These are phyloP conservation scores for Rhytidiadelphus loreus DNA, from an alignment of 225 moss, liverwort and hornwort genomes.

Conservation along the genomic window DNA sequence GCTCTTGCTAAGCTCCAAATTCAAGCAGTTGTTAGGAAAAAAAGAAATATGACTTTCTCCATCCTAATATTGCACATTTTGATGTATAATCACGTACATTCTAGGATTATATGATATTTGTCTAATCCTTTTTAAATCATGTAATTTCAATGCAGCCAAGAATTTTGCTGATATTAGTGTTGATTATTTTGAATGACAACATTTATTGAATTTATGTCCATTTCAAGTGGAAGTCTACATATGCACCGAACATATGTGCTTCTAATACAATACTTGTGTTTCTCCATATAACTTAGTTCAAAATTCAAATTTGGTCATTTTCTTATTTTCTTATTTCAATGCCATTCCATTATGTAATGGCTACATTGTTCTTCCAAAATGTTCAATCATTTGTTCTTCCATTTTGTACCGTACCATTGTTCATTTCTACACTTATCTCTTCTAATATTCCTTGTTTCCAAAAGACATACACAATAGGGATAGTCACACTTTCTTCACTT, in stretches of 20 bases:
- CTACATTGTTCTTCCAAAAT: too few species aligned
- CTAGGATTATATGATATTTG: not conserved
- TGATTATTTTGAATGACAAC: not conserved
- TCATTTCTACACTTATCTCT: too few species aligned
- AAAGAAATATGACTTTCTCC: accelerated
- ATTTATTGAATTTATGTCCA: not conserved
- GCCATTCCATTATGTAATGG: accelerated
- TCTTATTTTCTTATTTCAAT: too few species aligned
- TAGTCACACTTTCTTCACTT: too few species aligned
- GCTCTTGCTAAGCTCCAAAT: not conserved
- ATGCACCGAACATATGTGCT: too few species aligned
- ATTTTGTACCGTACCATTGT: accelerated
- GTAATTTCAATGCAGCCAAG: not conserved
- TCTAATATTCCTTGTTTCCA: too few species aligned
- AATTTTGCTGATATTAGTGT: not conserved
- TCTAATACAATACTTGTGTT: too few species aligned
- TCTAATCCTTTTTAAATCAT: not conserved
- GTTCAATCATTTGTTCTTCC: too few species aligned
- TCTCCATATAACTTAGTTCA: accelerated
- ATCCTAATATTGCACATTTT: not conserved
- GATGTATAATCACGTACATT: not conserved
- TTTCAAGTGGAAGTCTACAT: not conserved
- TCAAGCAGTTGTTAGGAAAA: accelerated
- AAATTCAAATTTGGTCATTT: too few species aligned
- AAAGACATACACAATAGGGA: accelerated